phyloP scores from a whole-genome alignment of 148 eudicot genomes.

The Diospyros lotus region DNA sequence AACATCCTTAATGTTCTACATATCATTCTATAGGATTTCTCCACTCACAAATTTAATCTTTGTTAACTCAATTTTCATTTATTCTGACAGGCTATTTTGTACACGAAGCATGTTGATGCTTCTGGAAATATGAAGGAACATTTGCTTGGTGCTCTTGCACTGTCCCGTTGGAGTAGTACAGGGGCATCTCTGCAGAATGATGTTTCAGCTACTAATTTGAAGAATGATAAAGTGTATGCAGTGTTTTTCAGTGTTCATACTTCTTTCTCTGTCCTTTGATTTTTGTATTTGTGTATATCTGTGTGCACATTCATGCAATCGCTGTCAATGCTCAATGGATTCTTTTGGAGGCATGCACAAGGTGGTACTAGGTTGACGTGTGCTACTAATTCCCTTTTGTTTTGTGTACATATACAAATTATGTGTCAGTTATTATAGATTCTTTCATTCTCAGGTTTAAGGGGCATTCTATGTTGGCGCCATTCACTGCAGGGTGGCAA shows the following conservation, averaged over 20 bases:
- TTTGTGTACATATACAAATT: not conserved
- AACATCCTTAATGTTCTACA: not conserved
- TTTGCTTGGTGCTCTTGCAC: constrained; percentile 18
- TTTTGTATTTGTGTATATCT: too few relatives aligned
- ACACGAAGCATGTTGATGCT: constrained; percentile 30
- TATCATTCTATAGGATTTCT: not conserved
- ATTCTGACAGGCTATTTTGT: constrained; percentile 25
- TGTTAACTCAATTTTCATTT: not conserved
- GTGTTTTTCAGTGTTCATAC: not conserved
- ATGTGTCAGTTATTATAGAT: not conserved
- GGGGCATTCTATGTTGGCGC: constrained; percentile 95
- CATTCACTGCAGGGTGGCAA: constrained; percentile 98
- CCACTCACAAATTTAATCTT: not conserved
- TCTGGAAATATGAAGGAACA: constrained; percentile 21
- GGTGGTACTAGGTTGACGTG: not conserved
- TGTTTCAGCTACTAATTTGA: constrained; percentile 27
- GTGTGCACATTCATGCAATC: not conserved
- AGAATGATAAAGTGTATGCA: constrained; percentile 33
- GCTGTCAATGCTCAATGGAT: not conserved
- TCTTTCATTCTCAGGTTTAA: constrained; percentile 50
- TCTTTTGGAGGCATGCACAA: not conserved
- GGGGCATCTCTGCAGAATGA: constrained; percentile 38
- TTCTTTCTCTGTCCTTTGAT: not conserved
- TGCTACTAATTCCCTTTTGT: not conserved
- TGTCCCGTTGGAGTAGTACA: constrained; percentile 32